Evolutionary conservation across 345 rosid genomes (phyloP).

Genomic region (Rhodamnia rubescens): DNA sequence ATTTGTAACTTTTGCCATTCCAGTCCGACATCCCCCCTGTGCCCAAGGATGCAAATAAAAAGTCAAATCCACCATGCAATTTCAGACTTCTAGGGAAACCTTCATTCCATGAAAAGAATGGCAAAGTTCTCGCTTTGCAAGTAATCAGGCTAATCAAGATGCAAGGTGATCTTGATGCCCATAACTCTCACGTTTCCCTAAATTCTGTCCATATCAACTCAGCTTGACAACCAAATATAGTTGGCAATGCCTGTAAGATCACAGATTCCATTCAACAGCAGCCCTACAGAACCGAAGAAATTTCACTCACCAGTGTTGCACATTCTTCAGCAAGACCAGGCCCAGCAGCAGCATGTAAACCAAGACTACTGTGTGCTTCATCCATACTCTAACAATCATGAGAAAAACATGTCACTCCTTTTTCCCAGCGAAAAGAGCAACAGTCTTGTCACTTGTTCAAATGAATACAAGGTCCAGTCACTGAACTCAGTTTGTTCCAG

Average conservation of each 20-base stretch:
- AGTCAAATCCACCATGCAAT: neutral
- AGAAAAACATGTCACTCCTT: neutral
- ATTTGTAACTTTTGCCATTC: conserved; percentile 94
- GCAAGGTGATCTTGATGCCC: neutral
- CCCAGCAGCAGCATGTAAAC: conserved; percentile 97
- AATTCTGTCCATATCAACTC: neutral
- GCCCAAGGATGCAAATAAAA: conserved; percentile 6
- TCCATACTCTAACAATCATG: conserved; percentile 63
- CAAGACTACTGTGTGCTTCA: conserved; percentile 91
- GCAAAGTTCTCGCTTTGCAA: neutral
- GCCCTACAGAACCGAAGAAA: neutral
- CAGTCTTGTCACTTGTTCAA: neutral
- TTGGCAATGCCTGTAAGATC: neutral
- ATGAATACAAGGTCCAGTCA: neutral
- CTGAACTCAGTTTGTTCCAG: neutral
- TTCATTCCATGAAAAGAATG: neutral
- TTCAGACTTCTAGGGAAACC: neutral
- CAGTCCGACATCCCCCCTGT: conserved; percentile 98
- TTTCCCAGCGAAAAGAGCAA: neutral
- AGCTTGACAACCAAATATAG: neutral
- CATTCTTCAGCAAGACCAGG: conserved; percentile 97
- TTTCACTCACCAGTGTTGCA: conserved; percentile 52
- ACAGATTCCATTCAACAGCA: neutral
- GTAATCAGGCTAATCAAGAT: neutral
- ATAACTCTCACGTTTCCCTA: neutral